Evolutionary conservation across 805 yeast genomes (phyloP).

Genomic region (Metschnikowia baotianmanensis): DNA sequence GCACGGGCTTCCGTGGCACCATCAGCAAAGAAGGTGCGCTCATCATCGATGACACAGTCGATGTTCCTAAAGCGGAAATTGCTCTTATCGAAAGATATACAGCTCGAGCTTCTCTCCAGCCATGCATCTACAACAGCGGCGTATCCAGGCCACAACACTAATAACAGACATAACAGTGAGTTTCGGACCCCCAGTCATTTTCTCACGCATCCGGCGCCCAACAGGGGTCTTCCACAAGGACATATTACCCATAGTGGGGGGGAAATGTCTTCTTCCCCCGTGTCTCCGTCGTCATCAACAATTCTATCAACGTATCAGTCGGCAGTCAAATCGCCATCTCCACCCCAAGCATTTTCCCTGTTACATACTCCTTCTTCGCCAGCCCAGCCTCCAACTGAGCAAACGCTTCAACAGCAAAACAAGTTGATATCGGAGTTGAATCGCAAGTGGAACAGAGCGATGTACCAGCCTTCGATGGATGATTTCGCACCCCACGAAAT

Average conservation of each 20-base stretch:
- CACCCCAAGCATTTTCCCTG: conserved; percentile 3
- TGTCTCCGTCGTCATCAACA: not conserved
- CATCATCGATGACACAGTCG: conserved; percentile 25
- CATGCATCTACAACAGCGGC: conserved; percentile 9
- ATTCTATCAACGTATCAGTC: not conserved
- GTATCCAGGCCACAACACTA: not conserved
- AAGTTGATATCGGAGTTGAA: conserved; percentile 35
- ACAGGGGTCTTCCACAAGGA: not conserved
- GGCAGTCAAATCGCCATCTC: conserved; percentile 2
- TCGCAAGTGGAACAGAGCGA: conserved; percentile 40
- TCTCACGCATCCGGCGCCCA: not conserved
- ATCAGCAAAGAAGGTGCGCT: conserved; percentile 15
- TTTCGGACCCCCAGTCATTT: conserved; percentile 3
- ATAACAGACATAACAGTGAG: not conserved
- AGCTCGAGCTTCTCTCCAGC: conserved; percentile 30
- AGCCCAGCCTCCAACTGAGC: conserved; percentile 9
- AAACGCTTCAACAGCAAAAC: conserved; percentile 30
- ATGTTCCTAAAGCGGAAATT: conserved; percentile 30
- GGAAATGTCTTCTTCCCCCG: not conserved
- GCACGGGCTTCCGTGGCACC: conserved; percentile 5
- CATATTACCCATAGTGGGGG: not conserved
- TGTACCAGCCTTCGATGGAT: conserved; percentile 11
- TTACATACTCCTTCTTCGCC: conserved; percentile 9
- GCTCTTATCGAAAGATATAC: conserved; percentile 38
- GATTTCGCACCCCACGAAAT: conserved; percentile 5